Base-by-base conservation (phyloP, 108 stramenopile genomes). In the Nitzschia palea region DNA sequence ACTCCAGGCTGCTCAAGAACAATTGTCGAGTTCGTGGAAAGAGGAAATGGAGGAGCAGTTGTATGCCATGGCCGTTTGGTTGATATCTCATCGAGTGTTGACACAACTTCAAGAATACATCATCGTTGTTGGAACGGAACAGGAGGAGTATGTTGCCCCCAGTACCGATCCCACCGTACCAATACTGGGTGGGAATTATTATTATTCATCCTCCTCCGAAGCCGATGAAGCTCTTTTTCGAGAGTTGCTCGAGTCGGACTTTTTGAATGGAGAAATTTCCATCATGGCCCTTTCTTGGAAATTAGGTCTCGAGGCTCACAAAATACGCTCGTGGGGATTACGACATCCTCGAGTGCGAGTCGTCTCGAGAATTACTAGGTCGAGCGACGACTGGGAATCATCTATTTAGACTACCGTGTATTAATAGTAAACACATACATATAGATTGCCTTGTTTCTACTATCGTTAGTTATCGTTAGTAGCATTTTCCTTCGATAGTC, bases 11-110 rank as follows among this genome's bases (percentile, higher is more conserved):
- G 28, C 35, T 14, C n/a, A 12, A 9, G 30, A 68, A 28, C 27
- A 44, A 25, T 3, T n/a, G 2, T 37, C 64, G 0, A 31, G 47
- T 30, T 43, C 35, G 18, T 68, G 60, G 74, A 44, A 54, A 29
- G 61, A 80, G 34, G 65, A 62, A 29, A 15, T 84, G 40, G 82
- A 82, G 59, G 84, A 88, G 9, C 18, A 74, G 4, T 54, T 89
- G 8, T 88, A 73, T 70, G 65, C 70, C 10, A 85, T 93, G 80
- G 68, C 79, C 3, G 67, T 78, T 26, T 93, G 88, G 88, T 68
- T 93, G 10, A 35, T 80, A 10, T 78, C 87, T 8, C 82, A 82
- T 47, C 61, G 55, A 17, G 70, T 89, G 4, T 51, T 94, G 44
- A 60, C 79, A 1, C 83, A 87, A 35, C 32, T 85, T 23, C 75